Evolutionary conservation across 306 rosid genomes (phyloP), one percentile per base, ranked within the genome.

Genomic region (Elaeagnus macrophylla): DNA sequence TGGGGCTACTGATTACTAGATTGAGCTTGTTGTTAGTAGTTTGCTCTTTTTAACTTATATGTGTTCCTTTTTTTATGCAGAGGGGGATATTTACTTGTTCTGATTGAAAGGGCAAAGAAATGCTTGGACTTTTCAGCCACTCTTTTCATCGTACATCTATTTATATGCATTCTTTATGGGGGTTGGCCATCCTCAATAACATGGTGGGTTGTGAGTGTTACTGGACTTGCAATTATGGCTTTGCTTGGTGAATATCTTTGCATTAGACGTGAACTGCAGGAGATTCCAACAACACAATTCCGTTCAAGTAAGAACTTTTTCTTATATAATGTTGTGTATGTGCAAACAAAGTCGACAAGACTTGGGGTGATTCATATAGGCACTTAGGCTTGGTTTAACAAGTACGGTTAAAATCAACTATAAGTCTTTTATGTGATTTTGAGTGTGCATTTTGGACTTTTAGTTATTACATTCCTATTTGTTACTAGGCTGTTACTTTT

Each of bases 191-290:
- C 95, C 47, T 81, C 99, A 49, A 58, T 82, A 59, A 77, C 95
- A n/a, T 87, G 99, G 99, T 93, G 99, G 99, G 62, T 87, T 67
- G 94, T 87, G 67, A 78, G 82, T 73, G 96, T 81, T 69, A 79
- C 89, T 61, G 99, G 96, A 75, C 19, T 93, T 75, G 95, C 85
- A 51, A 74, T 80, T 67, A 87, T 84, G 99, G 83, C 81, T 72
- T 64, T 80, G 64, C 73, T 93, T 46, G 95, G 99, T 62, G 84
- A 69, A 68, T 65, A 74, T 70, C 80, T 93, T 64, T 93, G 95
- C 75, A 70, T 67, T 57, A 84, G 7, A 56, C 95, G 96, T 9
- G 96, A 93, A 65, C 62, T 37, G 44, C 76, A n/a, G 52, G 99
- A 93, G 57, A 87, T 93, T 66, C 87, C 81, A 19, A 81, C 76